Evolutionary conservation across 768 basidiomycete genomes (phyloP), one percentile per base, ranked within the genome.

Genomic region (Calocybe cyanea): DNA sequence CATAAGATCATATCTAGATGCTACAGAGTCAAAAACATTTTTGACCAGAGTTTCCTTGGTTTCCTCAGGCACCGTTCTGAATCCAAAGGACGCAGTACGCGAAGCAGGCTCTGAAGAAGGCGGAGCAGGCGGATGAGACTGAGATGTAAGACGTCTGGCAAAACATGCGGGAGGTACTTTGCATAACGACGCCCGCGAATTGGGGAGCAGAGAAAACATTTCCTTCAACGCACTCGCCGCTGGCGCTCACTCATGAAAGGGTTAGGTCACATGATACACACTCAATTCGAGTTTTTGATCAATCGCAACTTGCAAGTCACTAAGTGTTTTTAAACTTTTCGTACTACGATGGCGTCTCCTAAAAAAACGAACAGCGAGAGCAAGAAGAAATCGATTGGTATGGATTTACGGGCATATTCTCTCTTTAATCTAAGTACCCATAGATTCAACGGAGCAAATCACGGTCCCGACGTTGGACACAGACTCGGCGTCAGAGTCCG

Each of bases 1-100:
- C 95, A 99, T 96, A 33, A 97, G 65, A 66, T 98, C 96, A 68
- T 99, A 99, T 36, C 79, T 86, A 28, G 90, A 86, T 34, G 96
- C 93, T 46, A 99, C 96, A 6, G 91, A 95, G 59, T 90, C 83
- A 68, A 99, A 99, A 41, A 99, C 94, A 52, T 78, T 79, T 57
- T 89, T 91, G 51, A 99, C 96, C 37, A 98, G 75, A 2, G 77
- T 69, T 68, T 98, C 95, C 62, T 99, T 99, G 28, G 76, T 63
- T 25, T 87, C 83, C 61, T 91, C 87, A 11, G 87, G 87, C 2
- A 99, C 83, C 6, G 85, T 88, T 65, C 75, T 79, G 77, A 92
- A 99, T 20, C 96, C 96, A 63, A 99, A 99, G 25, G 96, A 95
- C 0, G 92, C 75, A 4, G 85, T 87, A 47, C 67, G 63, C 11